A percentile compares a stretch with the other conserved stretches of the same genome.
Evolutionary conservation across 2,329 filamentous ascomycete species (phyloP).

Genomic region (Sporothrix euskadiensis): DNA sequence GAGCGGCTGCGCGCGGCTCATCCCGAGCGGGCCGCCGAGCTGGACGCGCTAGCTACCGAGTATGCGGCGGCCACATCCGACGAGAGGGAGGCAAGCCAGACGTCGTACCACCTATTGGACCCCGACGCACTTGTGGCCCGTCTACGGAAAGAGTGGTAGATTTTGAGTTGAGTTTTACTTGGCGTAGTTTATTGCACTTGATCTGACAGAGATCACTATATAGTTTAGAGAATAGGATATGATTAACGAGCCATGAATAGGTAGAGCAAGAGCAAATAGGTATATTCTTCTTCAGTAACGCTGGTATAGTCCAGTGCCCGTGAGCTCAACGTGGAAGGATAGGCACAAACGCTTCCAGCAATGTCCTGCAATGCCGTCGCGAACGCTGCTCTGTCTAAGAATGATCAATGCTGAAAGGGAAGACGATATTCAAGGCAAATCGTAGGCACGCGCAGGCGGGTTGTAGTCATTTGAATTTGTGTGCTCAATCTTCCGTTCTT

Average conservation of each 20-base stretch:
- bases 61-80: background rate
- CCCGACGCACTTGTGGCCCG: slow-evolving; percentile 17
- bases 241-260: background rate
- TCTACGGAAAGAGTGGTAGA: slow-evolving; percentile 20
- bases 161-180: background rate
- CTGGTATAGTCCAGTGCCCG: too few relatives aligned
- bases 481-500: background rate
- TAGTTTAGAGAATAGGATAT: background rate
- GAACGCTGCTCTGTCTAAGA: background rate
- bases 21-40: slow-evolving; percentile 28
- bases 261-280: background rate
- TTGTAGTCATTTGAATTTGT: background rate
- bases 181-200: background rate
- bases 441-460: background rate
- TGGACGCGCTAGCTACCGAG: slow-evolving; percentile 26
- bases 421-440: background rate
- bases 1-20: slow-evolving; percentile 26
- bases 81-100: background rate
- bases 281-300: background rate
- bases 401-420: background rate
- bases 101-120: slow-evolving; percentile 4
- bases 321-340: background rate
- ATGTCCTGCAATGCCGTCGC: background rate
- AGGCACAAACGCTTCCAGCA: background rate
- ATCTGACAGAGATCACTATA: background rate